These are phyloP conservation scores for Pyrenophora graminea DNA, from an alignment of 2,329 filamentous ascomycete genomes.

Conservation along the genomic window DNA sequence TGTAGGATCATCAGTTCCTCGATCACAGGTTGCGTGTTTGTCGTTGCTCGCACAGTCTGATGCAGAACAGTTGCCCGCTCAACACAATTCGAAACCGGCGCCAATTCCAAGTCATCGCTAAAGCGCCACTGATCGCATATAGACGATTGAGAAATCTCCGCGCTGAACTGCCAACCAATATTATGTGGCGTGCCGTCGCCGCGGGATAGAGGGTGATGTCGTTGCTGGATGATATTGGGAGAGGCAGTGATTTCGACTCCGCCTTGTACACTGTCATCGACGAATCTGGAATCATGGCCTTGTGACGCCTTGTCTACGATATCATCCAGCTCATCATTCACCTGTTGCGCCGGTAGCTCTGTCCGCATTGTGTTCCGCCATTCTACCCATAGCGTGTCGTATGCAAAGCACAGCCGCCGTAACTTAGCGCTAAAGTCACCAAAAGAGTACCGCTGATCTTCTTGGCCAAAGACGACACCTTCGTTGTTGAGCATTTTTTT, in stretches of 20 bases:
- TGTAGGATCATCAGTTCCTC: too few species aligned
- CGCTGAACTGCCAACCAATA: too few species aligned
- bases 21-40: too few species aligned
- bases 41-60: too few species aligned
- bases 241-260: neutral
- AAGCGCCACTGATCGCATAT: too few species aligned
- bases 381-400: conserved; percentile 3
- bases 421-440: conserved; percentile 3
- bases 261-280: neutral
- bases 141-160: too few species aligned
- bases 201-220: too few species aligned
- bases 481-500: conserved; percentile 8
- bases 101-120: too few species aligned
- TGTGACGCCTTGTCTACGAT: neutral
- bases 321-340: neutral
- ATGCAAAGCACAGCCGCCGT: conserved; percentile 3
- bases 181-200: too few species aligned
- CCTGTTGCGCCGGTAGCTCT: neutral
- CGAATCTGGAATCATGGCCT: neutral
- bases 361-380: conserved; percentile 2
- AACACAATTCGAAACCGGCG: too few species aligned
- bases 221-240: too few species aligned
- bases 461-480: conserved; percentile 6
- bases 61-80: too few species aligned
- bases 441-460: conserved; percentile 5